Evolutionary conservation across 805 yeast species (phyloP).

Genomic region (Kodamaea laetipori): DNA sequence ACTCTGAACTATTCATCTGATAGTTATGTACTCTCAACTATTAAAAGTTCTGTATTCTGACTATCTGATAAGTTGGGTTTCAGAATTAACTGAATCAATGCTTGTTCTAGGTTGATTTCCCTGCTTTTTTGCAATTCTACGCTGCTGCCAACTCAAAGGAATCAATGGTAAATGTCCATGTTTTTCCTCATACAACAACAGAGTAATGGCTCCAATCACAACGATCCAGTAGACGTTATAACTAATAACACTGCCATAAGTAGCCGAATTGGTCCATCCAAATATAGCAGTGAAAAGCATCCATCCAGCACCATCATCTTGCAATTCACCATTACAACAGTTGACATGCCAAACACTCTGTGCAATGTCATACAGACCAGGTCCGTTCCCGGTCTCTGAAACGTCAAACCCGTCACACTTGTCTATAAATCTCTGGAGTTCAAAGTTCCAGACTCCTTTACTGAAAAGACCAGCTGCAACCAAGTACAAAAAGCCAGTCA

Average conservation of each 20-base stretch:
- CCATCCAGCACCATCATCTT: constrained; percentile 80
- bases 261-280: constrained; percentile 95
- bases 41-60: too few relatives aligned
- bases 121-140: constrained; percentile 48
- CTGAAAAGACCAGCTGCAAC: constrained; percentile 87
- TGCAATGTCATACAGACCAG: constrained; percentile 84
- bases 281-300: constrained; percentile 85
- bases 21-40: too few relatives aligned
- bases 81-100: constrained; percentile 30
- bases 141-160: constrained; percentile 63
- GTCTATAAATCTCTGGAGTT: constrained; percentile 72
- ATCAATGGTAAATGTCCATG: constrained; percentile 33
- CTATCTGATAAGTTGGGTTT: constrained; percentile 24
- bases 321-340: constrained; percentile 80
- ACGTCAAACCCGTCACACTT: constrained; percentile 81
- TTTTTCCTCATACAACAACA: constrained; percentile 50
- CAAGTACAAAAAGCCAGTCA: constrained; percentile 78
- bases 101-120: constrained; percentile 17
- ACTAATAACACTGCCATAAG: constrained; percentile 80
- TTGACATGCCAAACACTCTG: constrained; percentile 91
- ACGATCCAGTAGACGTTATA: constrained; percentile 72
- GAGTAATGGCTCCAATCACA: constrained; percentile 47
- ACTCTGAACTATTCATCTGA: too few relatives aligned
- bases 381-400: constrained; percentile 87
- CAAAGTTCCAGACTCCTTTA: constrained; percentile 89